Percentiles rank a stretch among this genome's conserved stretches.
These are phyloP conservation scores for Ceratobasidium papillatum DNA, from an alignment of 1,284 basidiomycete genomes.

Conservation along the genomic window DNA sequence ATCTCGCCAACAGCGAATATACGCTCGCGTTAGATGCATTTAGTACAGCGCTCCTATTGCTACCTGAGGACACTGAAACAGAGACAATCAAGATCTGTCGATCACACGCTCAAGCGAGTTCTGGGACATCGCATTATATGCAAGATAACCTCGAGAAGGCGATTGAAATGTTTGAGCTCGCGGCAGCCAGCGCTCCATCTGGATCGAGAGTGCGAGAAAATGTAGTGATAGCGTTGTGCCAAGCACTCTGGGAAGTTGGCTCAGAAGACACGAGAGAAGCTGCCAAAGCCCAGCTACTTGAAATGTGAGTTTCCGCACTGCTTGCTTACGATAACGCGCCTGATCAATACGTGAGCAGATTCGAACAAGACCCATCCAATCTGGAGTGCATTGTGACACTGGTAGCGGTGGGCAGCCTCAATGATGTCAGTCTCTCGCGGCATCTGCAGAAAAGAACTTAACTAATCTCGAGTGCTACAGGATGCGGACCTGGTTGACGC, in stretches of 20 bases:
- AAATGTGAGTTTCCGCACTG: constrained; percentile 69
- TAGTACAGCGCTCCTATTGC: constrained; percentile 76
- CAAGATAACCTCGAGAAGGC: constrained; percentile 70
- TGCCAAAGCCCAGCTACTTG: constrained; percentile 82
- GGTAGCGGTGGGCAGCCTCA: constrained; percentile 86
- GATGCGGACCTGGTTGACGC: constrained; percentile 88
- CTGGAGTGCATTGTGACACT: constrained; percentile 82
- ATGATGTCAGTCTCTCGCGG: constrained; percentile 47
- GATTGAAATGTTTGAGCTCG: constrained; percentile 71
- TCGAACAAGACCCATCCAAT: constrained; percentile 73
- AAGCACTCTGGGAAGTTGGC: constrained; percentile 83
- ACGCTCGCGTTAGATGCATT: constrained; percentile 73
- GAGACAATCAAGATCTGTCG: constrained; percentile 50
- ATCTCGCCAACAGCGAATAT: constrained; percentile 68
- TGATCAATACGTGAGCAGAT: constrained; percentile 55
- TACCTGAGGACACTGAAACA: constrained; percentile 61
- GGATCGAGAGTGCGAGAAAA: constrained; percentile 66
- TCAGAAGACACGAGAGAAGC: constrained; percentile 77
- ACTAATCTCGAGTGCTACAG: constrained; percentile 47
- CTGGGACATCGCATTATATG: constrained; percentile 76
- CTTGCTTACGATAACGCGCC: constrained; percentile 29
- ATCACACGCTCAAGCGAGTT: constrained; percentile 74
- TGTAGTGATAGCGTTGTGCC: constrained; percentile 77
- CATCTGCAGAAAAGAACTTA: neutral
- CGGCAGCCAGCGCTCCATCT: constrained; percentile 62